These are phyloP conservation scores for Tubosaeta brunneosetosa DNA, from an alignment of 768 basidiomycete species.

Conservation along the genomic window DNA sequence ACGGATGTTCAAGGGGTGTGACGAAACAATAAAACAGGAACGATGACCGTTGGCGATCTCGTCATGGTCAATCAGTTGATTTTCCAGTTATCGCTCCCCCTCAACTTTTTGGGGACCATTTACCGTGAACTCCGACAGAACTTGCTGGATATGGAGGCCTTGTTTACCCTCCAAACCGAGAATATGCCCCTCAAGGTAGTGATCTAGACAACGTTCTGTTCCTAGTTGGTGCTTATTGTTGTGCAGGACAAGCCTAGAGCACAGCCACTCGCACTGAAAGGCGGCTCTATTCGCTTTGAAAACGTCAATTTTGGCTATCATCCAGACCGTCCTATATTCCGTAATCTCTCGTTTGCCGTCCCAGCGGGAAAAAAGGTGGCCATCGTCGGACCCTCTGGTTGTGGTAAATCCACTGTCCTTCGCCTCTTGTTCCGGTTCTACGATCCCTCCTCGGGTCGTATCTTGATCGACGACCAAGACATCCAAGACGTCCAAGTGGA, in stretches of 20 bases:
- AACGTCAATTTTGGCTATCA: conserved; percentile 92
- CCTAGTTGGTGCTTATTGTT: not conserved
- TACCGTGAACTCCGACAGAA: conserved; percentile 97
- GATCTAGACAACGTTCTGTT: not conserved
- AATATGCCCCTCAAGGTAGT: conserved; percentile 64
- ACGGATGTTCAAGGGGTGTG: not conserved
- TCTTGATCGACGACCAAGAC: conserved; percentile 85
- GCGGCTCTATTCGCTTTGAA: conserved; percentile 89
- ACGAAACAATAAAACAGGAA: conserved; percentile 47
- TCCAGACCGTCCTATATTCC: conserved; percentile 88
- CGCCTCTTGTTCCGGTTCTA: conserved; percentile 94
- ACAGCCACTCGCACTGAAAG: conserved; percentile 60
- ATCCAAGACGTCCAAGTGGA: conserved; percentile 67
- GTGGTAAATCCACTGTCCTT: conserved; percentile 96
- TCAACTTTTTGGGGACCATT: conserved; percentile 96
- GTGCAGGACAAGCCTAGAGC: conserved; percentile 65
- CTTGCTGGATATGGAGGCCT: conserved; percentile 92
- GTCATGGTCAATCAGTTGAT: conserved; percentile 99
- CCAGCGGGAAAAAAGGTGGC: conserved; percentile 97
- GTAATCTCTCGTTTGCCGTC: conserved; percentile 78
- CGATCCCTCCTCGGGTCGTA: conserved; percentile 74
- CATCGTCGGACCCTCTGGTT: conserved; percentile 94
- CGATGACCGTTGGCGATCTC: conserved; percentile 97
- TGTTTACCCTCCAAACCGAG: conserved; percentile 85
- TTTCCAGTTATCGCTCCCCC: conserved; percentile 92